Evolutionary conservation across 2,329 filamentous ascomycete species (phyloP), one percentile per base, ranked within the genome.

Genomic region (Nemania diffusa): DNA sequence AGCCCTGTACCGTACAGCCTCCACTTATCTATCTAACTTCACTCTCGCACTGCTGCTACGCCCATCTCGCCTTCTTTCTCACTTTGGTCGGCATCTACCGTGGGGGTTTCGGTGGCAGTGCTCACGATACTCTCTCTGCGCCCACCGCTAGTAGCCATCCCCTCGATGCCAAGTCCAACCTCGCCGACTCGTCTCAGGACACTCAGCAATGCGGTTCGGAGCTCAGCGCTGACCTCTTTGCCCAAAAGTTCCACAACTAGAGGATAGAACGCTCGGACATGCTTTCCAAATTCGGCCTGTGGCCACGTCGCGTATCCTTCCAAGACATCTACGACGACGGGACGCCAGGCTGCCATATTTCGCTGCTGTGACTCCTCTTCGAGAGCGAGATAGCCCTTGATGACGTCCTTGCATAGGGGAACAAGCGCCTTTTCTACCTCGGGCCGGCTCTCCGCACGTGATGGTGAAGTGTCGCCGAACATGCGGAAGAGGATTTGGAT

Each of bases 361-460:
- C 96, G 88, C 78, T 98, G 94, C 80, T 99, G 96, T 29, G 93
- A 97, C 77, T 99, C 97, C 78, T 97, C 94, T 76, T 98, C 96
- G 2, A 99, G 89, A 3, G 86, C 84, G 11, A 93, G 89, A 79
- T 97, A 99, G 15, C 91, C 91, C 42, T 89, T 87, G 68, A 99
- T 91, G 70, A 99, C 97, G 79, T 99, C 96, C 75, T 92, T 93
- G 82, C 96, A 99, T 3, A 99, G 87, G 65, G 97, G 97, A 27
- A 99, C 92, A 27, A 99, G 85, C 1, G 96, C 97, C 46, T 90
- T 90, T 81, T 99, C 96, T 0, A 97, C 97, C 71, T 97, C 93
- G 1, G 86, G 85, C 48, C 94, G 88, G 73, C 88, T 94, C 67
- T 91, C 90, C 64, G 91, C 90, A 58, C 96, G 88, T 80, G 97